Conservation (phyloP, 2,329 filamentous ascomycete genomes). For the Cadophora sp. region DNA sequence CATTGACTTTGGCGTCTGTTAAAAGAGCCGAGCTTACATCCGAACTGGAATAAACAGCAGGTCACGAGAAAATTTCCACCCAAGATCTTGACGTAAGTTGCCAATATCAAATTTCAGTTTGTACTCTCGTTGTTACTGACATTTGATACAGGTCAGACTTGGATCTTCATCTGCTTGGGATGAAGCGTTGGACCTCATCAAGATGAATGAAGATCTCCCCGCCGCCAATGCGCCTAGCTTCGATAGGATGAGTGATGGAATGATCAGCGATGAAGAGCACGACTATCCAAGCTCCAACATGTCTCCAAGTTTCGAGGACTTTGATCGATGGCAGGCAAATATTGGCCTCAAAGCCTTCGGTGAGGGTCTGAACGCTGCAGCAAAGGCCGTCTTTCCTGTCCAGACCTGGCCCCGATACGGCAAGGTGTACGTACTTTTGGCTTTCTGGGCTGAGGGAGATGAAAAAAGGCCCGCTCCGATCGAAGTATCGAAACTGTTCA, state of each 20-base stretch:
- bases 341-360: conserved; percentile 35
- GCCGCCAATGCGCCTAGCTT: conserved; percentile 6
- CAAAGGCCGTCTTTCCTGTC: conserved; percentile 35
- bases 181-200: conserved; percentile 6
- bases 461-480: conserved; percentile 21
- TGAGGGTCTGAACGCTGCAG: conserved; percentile 34
- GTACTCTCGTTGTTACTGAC: neutral
- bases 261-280: conserved; percentile 21
- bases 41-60: neutral
- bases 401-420: conserved; percentile 28
- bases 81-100: neutral
- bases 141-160: neutral
- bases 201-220: conserved; percentile 9
- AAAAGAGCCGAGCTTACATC: conserved; percentile 8
- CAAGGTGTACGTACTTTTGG: conserved; percentile 36
- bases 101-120: neutral
- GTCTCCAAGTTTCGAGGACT: conserved; percentile 25
- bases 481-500: conserved; percentile 30
- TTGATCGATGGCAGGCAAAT: conserved; percentile 33
- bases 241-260: conserved; percentile 11
- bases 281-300: conserved; percentile 16
- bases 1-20: neutral
- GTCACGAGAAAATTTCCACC: neutral
- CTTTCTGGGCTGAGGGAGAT: conserved; percentile 35
- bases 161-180: neutral